A percentile compares a stretch with the other conserved stretches of the same genome.
Conservation (phyloP, 805 yeast species). For the Starmera amethionina region DNA sequence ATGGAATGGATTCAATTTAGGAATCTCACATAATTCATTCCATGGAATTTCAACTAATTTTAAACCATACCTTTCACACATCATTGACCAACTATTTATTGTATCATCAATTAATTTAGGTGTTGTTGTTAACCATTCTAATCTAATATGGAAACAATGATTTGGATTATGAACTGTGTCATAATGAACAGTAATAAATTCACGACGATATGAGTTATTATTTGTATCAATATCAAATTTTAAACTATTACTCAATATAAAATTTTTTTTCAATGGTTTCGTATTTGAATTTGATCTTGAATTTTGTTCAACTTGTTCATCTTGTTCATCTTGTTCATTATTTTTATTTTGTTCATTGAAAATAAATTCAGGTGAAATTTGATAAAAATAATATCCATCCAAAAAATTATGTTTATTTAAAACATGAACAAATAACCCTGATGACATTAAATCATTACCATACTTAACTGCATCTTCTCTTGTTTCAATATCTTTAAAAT, state of each 20-base stretch:
- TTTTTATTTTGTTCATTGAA: conserved; percentile 9
- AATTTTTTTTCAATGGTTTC: conserved; percentile 18
- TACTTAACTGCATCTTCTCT: conserved; percentile 75
- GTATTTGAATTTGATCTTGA: conserved; percentile 5
- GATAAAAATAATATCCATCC: conserved; percentile 91
- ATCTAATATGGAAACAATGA: conserved; percentile 82
- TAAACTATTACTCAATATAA: conserved; percentile 58
- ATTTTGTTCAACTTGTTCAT: background rate
- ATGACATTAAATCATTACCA: conserved; percentile 71
- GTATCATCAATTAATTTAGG: conserved; percentile 77
- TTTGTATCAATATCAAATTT: conserved; percentile 69
- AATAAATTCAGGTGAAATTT: conserved; percentile 36
- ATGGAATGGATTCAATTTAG: conserved; percentile 76
- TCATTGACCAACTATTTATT: conserved; percentile 65
- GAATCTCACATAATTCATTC: conserved; percentile 72
- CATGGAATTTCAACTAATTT: conserved; percentile 83
- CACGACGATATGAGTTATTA: conserved; percentile 64
- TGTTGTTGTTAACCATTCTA: conserved; percentile 91
- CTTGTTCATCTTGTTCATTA: conserved; percentile 7
- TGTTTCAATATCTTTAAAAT: conserved; percentile 68
- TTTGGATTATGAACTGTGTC: conserved; percentile 91
- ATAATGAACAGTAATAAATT: conserved; percentile 72
- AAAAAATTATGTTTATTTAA: conserved; percentile 73
- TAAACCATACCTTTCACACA: conserved; percentile 80
- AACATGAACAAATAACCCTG: conserved; percentile 70